Percentiles rank a stretch among this genome's conserved stretches.
Evolutionary conservation across 2,329 filamentous ascomycete species (phyloP).

Genomic region (Fusarium begoniae): DNA sequence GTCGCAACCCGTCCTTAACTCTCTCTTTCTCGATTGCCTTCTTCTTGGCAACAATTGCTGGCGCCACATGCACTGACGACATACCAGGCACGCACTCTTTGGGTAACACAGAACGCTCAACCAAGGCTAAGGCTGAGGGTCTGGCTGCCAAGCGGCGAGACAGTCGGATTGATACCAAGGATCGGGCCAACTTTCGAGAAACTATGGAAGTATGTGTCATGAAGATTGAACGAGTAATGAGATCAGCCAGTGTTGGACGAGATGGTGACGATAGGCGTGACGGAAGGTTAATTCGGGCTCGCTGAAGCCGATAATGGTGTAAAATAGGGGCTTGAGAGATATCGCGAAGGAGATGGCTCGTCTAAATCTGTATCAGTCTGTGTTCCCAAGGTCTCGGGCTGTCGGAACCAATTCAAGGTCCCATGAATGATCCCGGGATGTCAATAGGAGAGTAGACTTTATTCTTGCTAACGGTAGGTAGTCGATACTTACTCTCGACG

Average conservation of each 20-base stretch:
- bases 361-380: constrained; percentile 52
- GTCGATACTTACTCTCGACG: constrained; percentile 61
- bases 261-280: constrained; percentile 65
- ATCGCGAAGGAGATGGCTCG: constrained; percentile 68
- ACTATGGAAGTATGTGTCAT: constrained; percentile 72
- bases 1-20: constrained; percentile 72
- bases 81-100: constrained; percentile 67
- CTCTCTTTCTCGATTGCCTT: constrained; percentile 72
- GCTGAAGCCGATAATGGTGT: constrained; percentile 69
- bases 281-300: constrained; percentile 62
- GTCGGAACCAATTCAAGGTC: not conserved
- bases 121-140: constrained; percentile 67
- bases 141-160: constrained; percentile 68
- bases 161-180: constrained; percentile 71
- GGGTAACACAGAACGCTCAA: constrained; percentile 71
- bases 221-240: constrained; percentile 72
- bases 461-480: constrained; percentile 1
- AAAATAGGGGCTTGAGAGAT: constrained; percentile 73
- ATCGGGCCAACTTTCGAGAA: constrained; percentile 70
- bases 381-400: not conserved
- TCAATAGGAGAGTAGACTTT: not conserved
- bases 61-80: constrained; percentile 58
- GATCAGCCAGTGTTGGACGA: constrained; percentile 68
- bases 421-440: not conserved
- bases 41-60: constrained; percentile 69